phyloP scores from a whole-genome alignment of 495 filamentous ascomycete species.

The Neurospora tetraspora region DNA sequence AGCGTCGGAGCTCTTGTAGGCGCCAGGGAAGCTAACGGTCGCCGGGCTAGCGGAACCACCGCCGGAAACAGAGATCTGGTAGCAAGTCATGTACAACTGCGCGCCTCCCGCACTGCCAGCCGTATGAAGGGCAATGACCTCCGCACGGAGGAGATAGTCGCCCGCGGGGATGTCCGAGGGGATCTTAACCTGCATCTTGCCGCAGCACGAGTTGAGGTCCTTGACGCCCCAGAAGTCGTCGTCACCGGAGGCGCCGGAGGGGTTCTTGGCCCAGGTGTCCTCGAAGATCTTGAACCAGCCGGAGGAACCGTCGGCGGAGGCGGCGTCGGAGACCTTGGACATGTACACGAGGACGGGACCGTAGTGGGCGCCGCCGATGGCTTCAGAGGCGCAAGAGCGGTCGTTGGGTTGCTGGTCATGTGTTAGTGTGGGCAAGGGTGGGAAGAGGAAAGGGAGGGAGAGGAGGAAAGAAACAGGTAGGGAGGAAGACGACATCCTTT shows the following conservation, averaged over 20 bases:
- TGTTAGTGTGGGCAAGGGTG: conserved; percentile 8
- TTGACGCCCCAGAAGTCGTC: conserved; percentile 42
- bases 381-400: conserved; percentile 33
- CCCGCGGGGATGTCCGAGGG: conserved; percentile 37
- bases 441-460: neutral
- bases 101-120: conserved; percentile 29
- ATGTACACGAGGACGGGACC: conserved; percentile 45
- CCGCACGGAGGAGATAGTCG: conserved; percentile 44
- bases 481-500: neutral
- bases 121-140: conserved; percentile 42
- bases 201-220: conserved; percentile 45
- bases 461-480: neutral
- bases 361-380: conserved; percentile 40
- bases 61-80: conserved; percentile 32
- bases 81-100: conserved; percentile 45
- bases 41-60: conserved; percentile 21
- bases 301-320: conserved; percentile 31
- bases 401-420: conserved; percentile 29
- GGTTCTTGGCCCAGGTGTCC: conserved; percentile 34
- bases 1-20: conserved; percentile 37
- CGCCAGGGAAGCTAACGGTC: conserved; percentile 36
- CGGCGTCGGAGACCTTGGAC: conserved; percentile 39
- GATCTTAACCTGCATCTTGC: conserved; percentile 37
- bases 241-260: conserved; percentile 23
- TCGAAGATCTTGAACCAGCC: conserved; percentile 46